Conservation (phyloP, 1,284 basidiomycete genomes). For the Sporisorium graminicola region DNA sequence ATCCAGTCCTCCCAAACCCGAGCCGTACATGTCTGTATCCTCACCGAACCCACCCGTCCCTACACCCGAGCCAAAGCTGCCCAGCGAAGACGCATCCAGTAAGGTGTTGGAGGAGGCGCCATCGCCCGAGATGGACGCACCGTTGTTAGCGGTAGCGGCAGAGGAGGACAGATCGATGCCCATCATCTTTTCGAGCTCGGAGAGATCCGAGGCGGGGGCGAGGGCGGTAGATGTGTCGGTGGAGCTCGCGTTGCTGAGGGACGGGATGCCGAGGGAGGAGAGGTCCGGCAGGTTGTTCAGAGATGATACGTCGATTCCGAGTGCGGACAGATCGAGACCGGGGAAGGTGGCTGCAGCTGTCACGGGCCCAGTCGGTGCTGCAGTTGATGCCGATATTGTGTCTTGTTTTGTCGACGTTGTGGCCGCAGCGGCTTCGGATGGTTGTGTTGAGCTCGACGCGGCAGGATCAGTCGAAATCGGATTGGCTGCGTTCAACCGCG, state of each 20-base stretch:
- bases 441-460: background rate
- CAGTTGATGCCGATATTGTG: background rate
- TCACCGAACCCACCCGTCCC: constrained; percentile 7
- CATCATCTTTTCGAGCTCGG: constrained; percentile 49
- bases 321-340: constrained; percentile 37
- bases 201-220: constrained; percentile 21
- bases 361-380: background rate
- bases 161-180: constrained; percentile 35
- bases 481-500: constrained; percentile 10
- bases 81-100: constrained; percentile 23
- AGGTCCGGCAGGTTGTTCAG: constrained; percentile 31
- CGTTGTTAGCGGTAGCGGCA: background rate
- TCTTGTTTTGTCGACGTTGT: background rate
- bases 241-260: constrained; percentile 7
- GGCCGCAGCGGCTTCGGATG: background rate
- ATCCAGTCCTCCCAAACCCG: constrained; percentile 25
- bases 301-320: constrained; percentile 40
- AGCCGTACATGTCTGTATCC: constrained; percentile 33
- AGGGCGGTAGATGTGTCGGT: constrained; percentile 5
- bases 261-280: constrained; percentile 38
- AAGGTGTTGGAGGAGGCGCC: background rate
- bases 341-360: constrained; percentile 10
- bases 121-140: background rate
- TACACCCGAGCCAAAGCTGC: constrained; percentile 18
- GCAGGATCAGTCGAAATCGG: background rate